Base-by-base conservation (phyloP, 306 rosid species). In the Macrotyloma uniflorum region DNA sequence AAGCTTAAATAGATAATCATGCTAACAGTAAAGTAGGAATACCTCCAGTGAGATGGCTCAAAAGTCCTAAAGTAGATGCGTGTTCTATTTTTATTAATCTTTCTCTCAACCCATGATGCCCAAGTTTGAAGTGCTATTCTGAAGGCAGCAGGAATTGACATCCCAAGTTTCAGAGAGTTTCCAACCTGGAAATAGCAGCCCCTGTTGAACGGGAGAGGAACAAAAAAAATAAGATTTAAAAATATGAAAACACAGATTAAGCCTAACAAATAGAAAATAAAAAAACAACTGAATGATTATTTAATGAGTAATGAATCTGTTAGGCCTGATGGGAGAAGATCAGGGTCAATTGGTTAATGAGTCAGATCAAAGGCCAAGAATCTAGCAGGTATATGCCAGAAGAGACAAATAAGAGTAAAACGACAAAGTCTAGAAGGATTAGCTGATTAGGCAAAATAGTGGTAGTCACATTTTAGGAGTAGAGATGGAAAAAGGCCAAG, bases 41-140 rank as follows among this genome's bases (percentile, higher is more conserved):
- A 93, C 97, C 93, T 90, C 97, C 97, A 93, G 83, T 93, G 98
- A 67, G 96, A 89, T 47, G 98, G 96, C 69, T 93, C 98, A 75
- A 76, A 89, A 36, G 96, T 91, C 70, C 98, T 91, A 75, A 93
- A 90, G 84, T 89, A 91, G 77, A 93, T 84, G 15, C 50, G 85
- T 0, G 98, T 93, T 88, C 85, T 85, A 32, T 81, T 83, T 68
- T 71, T 78, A 58, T 89, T 49, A 47, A 93, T 91, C 42, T 79
- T 81, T 72, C 83, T 86, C 53, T 91, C 93, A 61, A 86, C 86
- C 94, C 98, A 93, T 15, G 92, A 87, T 42, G 93, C 89, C 96
- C 91, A 93, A 33, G 96, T 91, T 68, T 79, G 77, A 38, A 93
- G 82, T 22, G 96, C 96, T 33, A 73, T 83, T 82, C 83, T 84